Base-by-base conservation (phyloP, 2,329 filamentous ascomycete genomes). In the Fusarium sp. region DNA sequence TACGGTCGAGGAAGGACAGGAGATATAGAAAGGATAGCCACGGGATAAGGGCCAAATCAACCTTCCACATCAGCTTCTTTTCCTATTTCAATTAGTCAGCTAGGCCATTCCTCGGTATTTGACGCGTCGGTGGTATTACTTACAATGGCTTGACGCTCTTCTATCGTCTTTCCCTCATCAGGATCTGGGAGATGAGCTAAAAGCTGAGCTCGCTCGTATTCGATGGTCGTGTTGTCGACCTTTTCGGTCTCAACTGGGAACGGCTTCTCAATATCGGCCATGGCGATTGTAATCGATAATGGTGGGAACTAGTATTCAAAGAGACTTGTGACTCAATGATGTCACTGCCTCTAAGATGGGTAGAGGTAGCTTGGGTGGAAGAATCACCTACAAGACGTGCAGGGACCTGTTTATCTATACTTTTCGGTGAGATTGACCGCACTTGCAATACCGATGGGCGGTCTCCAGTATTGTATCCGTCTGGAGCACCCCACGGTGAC, bases 61-160 rank as follows among this genome's bases (percentile, higher is more conserved):
- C 28, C 28, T 8, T 48, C 28, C 45, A 48, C 45, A 48, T 48
- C 4, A 48, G 22, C 28, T n/a, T 48, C 28, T 24, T 48, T 48
- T 48, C 45, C 45, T 48, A 2, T 48, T 48, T 48, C 2, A 4
- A n/a, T 48, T 11, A 0, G 22, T 31, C 2, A 48, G 22, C 11
- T 7, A 0, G 7, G 20, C 11, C 13, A 1, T 15, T 15, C 1
- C 18, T 28, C 22, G 4, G 18, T 5, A n/a, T n/a, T n/a, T n/a
- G n/a, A n/a, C n/a, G n/a, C n/a, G n/a, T n/a, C n/a, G n/a, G n/a
- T n/a, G n/a, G n/a, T n/a, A n/a, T n/a, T n/a, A n/a, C n/a, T n/a
- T n/a, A n/a, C 45, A 31, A 48, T 48, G 0, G 28, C 28, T 31
- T n/a, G 45, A 31, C 45, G 45, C 45, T 48, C 45, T 31, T 48